phyloP scores from a whole-genome alignment of 495 filamentous ascomycete species.

The Aspergillus heteromorphus region DNA sequence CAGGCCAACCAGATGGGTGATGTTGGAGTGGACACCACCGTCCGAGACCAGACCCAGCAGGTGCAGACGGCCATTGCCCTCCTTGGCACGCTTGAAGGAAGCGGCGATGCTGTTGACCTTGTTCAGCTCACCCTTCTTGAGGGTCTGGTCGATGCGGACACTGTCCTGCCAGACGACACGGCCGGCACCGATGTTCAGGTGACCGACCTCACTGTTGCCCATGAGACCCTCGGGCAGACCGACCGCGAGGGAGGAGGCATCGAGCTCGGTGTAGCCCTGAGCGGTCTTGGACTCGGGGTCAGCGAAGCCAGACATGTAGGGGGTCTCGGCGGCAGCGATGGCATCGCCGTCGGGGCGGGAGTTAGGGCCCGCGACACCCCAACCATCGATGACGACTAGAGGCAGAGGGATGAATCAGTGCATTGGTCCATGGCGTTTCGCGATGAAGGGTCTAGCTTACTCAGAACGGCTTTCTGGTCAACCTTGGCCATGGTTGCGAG shows the following conservation, averaged over 20 bases:
- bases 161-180: constrained; percentile 99
- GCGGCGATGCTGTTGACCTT: constrained; percentile 73
- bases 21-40: constrained; percentile 94
- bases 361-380: constrained; percentile 78
- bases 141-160: constrained; percentile 90
- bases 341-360: constrained; percentile 86
- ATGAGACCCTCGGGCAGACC: constrained; percentile 94
- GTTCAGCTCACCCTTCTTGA: constrained; percentile 81
- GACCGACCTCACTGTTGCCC: constrained; percentile 98
- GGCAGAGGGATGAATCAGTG: constrained; percentile 22
- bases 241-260: constrained; percentile 92
- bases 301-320: constrained; percentile 78
- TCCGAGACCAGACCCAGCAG: constrained; percentile 86
- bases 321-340: constrained; percentile 86
- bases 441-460: constrained; percentile 46
- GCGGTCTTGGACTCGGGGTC: constrained; percentile 56
- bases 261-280: constrained; percentile 79
- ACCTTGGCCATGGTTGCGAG: constrained; percentile 62
- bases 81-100: constrained; percentile 74
- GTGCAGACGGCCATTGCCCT: constrained; percentile 86
- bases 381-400: constrained; percentile 94
- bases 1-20: constrained; percentile 82
- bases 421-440: constrained; percentile 4
- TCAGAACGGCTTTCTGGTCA: constrained; percentile 89
- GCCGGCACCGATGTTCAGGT: constrained; percentile 96